Percentiles rank a stretch among this genome's conserved stretches.
Evolutionary conservation across 192 early-diverging fungal species (phyloP).

Genomic region (Backusella macrospora): DNA sequence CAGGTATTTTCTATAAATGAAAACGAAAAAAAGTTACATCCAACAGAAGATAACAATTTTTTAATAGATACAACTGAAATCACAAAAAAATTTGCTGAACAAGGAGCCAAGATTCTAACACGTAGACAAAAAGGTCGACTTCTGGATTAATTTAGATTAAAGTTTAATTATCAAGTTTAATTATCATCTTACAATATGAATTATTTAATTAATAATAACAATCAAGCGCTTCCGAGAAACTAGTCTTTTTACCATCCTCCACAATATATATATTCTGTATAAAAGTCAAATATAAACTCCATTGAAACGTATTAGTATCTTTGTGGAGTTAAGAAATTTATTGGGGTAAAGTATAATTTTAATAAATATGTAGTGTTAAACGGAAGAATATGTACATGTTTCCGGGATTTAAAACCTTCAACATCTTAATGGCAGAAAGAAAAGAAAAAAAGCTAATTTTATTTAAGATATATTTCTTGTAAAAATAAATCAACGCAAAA

Average conservation of each 20-base stretch:
- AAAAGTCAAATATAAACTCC: too few relatives aligned
- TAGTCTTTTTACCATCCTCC: too few relatives aligned
- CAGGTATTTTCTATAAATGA: slow-evolving; percentile 22
- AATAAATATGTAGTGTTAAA: too few relatives aligned
- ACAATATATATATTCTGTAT: too few relatives aligned
- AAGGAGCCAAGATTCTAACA: slow-evolving; percentile 81
- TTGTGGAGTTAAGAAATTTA: too few relatives aligned
- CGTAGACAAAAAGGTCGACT: slow-evolving; percentile 34
- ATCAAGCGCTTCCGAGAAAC: neutral
- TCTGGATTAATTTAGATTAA: neutral
- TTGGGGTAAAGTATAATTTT: too few relatives aligned
- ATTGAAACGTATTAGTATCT: too few relatives aligned
- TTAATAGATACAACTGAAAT: slow-evolving; percentile 72
- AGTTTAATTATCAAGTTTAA: neutral
- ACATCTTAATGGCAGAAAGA: neutral
- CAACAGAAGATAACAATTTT: neutral
- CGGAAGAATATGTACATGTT: too few relatives aligned
- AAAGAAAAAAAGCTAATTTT: slow-evolving; percentile 2
- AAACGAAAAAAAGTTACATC: neutral
- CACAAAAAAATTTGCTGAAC: slow-evolving; percentile 76
- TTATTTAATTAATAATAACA: neutral
- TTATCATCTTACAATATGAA: neutral
- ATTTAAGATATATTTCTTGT: slow-evolving; percentile 3
- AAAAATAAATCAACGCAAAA: neutral
- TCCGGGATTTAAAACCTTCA: too few relatives aligned